Base-by-base conservation (phyloP, 305 asterid genomes). In the Euphrasia arctica region DNA sequence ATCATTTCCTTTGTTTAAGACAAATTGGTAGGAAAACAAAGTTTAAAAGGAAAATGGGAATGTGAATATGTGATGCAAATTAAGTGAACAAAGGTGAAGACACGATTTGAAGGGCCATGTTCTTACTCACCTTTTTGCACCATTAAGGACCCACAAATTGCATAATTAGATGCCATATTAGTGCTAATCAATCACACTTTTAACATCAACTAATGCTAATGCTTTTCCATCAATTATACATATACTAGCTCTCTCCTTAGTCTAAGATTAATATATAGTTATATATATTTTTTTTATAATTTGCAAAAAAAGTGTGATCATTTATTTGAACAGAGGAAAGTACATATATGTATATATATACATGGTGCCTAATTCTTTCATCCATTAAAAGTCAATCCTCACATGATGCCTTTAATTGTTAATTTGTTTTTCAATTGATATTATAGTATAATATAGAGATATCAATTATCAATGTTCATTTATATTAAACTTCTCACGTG, bases 71-170 rank as follows among this genome's bases (percentile, higher is more conserved):
- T 8, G 10, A 8, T 51, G 41, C 52, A 43, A 74, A 59, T 28
- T 61, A 61, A 59, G 34, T 54, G 62, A 66, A 65, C 61, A 62
- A 75, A 70, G 66, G 65, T 62, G 78, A 70, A 75, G 82, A 69
- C 78, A 74, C 36, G 69, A 78, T 72, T 47, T 65, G 70, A 70
- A 66, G 82, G 80, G 80, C 63, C 77, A 77, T 75, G 77, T 63
- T 78, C 75, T 42, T 52, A 57, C 68, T 54, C 43, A 36, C 60
- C 69, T 75, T 76, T 72, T 70, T 65, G 68, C 67, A 69, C 60
- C 58, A 80, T 65, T 70, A 67, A 72, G 85, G 87, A 72, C 89
- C 87, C 87, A 79, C 85, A 72, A 60, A 66, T 68, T 14, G 70
- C 59, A 71, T 79, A 77, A 74, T 80, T 85, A 78, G 73, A 65